These are phyloP conservation scores for Penicillium dipodomyicola DNA, from an alignment of 495 filamentous ascomycete species.

Conservation along the genomic window DNA sequence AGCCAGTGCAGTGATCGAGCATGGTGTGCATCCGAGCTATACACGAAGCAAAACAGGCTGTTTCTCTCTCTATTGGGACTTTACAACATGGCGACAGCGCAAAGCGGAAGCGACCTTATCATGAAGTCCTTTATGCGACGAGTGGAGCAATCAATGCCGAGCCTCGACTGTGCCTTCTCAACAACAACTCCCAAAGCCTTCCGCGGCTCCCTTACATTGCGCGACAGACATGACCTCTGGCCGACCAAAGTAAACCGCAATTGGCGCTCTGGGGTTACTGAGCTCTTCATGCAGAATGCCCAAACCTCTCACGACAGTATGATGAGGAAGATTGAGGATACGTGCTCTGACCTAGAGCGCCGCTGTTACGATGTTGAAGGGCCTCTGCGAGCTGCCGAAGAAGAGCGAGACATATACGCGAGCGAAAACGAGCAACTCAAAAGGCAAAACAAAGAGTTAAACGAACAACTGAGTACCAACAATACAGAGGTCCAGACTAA, in stretches of 20 bases:
- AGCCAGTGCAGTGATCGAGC: constrained; percentile 21
- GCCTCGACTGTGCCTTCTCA: constrained; percentile 22
- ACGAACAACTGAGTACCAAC: constrained; percentile 1
- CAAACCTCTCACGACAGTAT: constrained; percentile 38
- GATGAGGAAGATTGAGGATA: constrained; percentile 47
- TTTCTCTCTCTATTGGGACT: constrained; percentile 30
- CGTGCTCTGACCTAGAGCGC: constrained; percentile 55
- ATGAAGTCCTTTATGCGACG: constrained; percentile 21
- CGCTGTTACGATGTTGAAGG: constrained; percentile 51
- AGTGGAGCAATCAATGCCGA: constrained; percentile 13
- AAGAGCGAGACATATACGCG: constrained; percentile 40
- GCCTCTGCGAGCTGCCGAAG: constrained; percentile 45
- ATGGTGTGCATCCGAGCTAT: constrained; percentile 24
- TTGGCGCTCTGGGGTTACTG: constrained; percentile 45
- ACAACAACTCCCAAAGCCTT: constrained; percentile 13
- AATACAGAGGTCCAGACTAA: constrained; percentile 28
- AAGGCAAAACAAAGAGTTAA: constrained; percentile 24
- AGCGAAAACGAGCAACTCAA: constrained; percentile 28
- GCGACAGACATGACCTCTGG: constrained; percentile 11
- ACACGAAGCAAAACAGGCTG: constrained; percentile 30
- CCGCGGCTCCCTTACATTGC: constrained; percentile 11
- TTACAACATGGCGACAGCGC: constrained; percentile 23
- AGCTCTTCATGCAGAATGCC: constrained; percentile 36
- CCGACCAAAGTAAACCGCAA: constrained; percentile 26
- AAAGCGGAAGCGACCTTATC: constrained; percentile 13